Conservation (phyloP, 768 basidiomycete species). For the Pleurotus djamor region DNA sequence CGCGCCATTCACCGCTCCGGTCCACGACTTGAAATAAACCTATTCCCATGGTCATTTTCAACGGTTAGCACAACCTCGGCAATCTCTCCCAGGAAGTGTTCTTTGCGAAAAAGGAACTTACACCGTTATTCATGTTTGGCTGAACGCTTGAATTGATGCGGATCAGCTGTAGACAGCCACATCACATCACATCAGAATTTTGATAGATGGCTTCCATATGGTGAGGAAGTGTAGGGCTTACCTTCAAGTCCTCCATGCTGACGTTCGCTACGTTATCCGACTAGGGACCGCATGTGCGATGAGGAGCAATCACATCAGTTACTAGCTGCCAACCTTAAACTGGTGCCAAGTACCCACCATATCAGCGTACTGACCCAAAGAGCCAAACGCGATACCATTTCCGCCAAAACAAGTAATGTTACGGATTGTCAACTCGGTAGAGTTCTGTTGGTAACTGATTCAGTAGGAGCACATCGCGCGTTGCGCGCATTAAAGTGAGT, state of each 20-base stretch:
- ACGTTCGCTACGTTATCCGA: conserved; percentile 55
- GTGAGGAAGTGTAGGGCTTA: conserved; percentile 14
- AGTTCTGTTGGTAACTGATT: conserved; percentile 35
- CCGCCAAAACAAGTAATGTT: conserved; percentile 57
- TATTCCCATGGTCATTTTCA: conserved; percentile 12
- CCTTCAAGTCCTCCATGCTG: conserved; percentile 43
- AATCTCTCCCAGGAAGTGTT: not conserved
- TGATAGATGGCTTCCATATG: not conserved
- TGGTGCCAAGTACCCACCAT: conserved; percentile 28
- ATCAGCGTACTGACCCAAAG: conserved; percentile 54
- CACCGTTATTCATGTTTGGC: conserved; percentile 55
- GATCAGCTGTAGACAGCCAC: conserved; percentile 30
- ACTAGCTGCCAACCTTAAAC: not conserved
- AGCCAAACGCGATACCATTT: conserved; percentile 60
- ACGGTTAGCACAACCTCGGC: not conserved
- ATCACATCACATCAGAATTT: not conserved
- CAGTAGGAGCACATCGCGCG: not conserved
- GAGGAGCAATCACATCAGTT: not conserved
- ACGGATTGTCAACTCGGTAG: conserved; percentile 44
- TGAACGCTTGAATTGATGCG: conserved; percentile 46
- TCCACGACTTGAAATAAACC: conserved; percentile 61
- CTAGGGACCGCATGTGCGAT: conserved; percentile 22
- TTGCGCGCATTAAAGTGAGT: not conserved
- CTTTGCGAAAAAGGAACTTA: conserved; percentile 16
- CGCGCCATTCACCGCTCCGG: conserved; percentile 43